Percentiles rank a stretch among this genome's conserved stretches.
These are phyloP conservation scores for Gyromitra esculenta DNA, from an alignment of 2,329 filamentous ascomycete species.

Conservation along the genomic window DNA sequence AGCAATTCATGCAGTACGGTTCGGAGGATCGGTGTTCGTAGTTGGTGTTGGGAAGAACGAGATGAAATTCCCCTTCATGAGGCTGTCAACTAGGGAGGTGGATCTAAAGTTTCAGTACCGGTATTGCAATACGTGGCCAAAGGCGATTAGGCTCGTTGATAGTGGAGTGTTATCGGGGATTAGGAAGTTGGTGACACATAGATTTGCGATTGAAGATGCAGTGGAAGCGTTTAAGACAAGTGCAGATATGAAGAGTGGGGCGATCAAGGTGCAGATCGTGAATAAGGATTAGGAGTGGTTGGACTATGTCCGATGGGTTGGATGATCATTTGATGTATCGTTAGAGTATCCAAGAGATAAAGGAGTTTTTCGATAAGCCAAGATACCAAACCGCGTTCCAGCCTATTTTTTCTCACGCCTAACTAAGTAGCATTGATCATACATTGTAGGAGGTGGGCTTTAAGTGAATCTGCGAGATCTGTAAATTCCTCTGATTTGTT, in stretches of 20 bases:
- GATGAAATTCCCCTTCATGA: constrained; percentile 96
- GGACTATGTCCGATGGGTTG: not conserved
- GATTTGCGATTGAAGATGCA: constrained; percentile 85
- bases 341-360: constrained; percentile 23
- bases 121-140: constrained; percentile 95
- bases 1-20: constrained; percentile 89
- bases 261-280: constrained; percentile 98
- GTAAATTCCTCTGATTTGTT: not conserved
- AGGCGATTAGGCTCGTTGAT: constrained; percentile 86
- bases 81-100: constrained; percentile 87
- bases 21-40: constrained; percentile 96
- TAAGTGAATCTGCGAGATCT: not conserved
- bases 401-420: not conserved
- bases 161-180: constrained; percentile 76
- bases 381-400: not conserved
- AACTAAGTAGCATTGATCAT: not conserved
- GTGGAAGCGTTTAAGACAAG: constrained; percentile 90
- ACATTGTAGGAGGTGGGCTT: not conserved
- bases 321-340: constrained; percentile 6
- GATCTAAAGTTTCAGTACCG: constrained; percentile 97
- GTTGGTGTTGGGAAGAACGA: constrained; percentile 96
- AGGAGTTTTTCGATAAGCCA: constrained; percentile 18
- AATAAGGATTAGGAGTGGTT: constrained; percentile 60
- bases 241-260: constrained; percentile 85
- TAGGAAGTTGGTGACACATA: constrained; percentile 84